A percentile compares a stretch with the other conserved stretches of the same genome.
Evolutionary conservation across 306 rosid species (phyloP).

Genomic region (Inga laurina): DNA sequence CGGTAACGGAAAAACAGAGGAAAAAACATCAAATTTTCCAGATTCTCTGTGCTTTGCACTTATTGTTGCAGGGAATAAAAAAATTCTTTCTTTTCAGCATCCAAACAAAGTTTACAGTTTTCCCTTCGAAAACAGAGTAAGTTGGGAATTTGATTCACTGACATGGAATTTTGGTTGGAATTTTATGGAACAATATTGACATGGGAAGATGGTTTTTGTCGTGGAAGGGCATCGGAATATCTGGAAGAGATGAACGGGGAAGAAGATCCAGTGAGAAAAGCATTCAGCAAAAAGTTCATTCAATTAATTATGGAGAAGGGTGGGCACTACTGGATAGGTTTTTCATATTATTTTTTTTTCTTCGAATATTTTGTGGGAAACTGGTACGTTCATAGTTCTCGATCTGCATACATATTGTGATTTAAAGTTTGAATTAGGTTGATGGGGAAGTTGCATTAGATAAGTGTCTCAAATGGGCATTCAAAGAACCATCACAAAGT

Average conservation of each 20-base stretch:
- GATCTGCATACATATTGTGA: neutral
- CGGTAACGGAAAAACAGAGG: neutral
- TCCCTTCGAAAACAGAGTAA: neutral
- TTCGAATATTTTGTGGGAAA: neutral
- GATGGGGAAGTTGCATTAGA: conserved; percentile 99
- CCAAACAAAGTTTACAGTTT: neutral
- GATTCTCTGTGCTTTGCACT: neutral
- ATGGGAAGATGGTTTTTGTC: conserved; percentile 38
- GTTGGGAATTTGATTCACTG: neutral
- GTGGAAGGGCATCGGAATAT: conserved; percentile 72
- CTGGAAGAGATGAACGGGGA: conserved; percentile 85
- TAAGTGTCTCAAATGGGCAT: conserved; percentile 99
- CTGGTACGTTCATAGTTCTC: conserved; percentile 1
- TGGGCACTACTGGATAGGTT: conserved; percentile 99
- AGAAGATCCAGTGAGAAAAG: conserved; percentile 89
- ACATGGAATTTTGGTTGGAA: neutral
- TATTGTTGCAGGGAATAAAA: no score
- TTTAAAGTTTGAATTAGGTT: conserved; percentile 53
- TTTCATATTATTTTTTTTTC: conserved; percentile 15
- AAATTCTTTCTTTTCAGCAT: neutral
- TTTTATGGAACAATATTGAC: conserved; percentile 69
- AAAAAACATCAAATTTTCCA: neutral
- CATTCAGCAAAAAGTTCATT: conserved; percentile 99
- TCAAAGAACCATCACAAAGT: conserved; percentile 93
- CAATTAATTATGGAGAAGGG: conserved; percentile 99